These are phyloP conservation scores for Pterocarpus santalinus DNA, from an alignment of 306 rosid species.

Conservation along the genomic window DNA sequence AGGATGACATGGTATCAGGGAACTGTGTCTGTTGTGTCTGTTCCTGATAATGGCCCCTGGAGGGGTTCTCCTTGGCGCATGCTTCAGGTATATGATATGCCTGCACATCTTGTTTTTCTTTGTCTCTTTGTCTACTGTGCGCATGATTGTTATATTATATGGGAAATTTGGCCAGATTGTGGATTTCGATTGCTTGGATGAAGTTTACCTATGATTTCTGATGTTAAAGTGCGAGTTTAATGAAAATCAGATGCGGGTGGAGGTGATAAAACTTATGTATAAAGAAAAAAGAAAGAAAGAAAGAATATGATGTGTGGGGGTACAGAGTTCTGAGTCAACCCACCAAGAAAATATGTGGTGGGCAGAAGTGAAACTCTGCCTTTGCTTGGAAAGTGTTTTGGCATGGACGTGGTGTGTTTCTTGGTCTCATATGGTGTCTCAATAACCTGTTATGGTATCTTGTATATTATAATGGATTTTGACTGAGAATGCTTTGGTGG, in stretches of 20 bases:
- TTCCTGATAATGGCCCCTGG: slow-evolving; percentile 54
- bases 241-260: too few relatives aligned
- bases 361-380: too few relatives aligned
- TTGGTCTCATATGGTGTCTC: too few relatives aligned
- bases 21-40: slow-evolving; percentile 44
- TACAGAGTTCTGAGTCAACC: slow-evolving; percentile 2
- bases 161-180: neutral
- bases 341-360: too few relatives aligned
- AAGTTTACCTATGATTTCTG: neutral
- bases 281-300: slow-evolving; percentile 4
- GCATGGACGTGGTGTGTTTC: too few relatives aligned
- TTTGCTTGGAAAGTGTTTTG: too few relatives aligned
- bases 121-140: neutral
- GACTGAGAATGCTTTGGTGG: slow-evolving; percentile 12
- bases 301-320: slow-evolving; percentile 15
- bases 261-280: too few relatives aligned
- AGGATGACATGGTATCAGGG: slow-evolving; percentile 78
- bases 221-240: neutral
- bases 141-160: neutral
- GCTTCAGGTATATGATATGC: slow-evolving; percentile 64
- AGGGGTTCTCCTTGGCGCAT: slow-evolving; percentile 72
- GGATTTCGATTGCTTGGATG: neutral
- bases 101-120: neutral
- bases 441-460: too few relatives aligned
- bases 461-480: neutral